Percentiles rank a stretch among this genome's conserved stretches.
Conservation (phyloP, 2,329 filamentous ascomycete species). For the Berkeleyomyces basicola region DNA sequence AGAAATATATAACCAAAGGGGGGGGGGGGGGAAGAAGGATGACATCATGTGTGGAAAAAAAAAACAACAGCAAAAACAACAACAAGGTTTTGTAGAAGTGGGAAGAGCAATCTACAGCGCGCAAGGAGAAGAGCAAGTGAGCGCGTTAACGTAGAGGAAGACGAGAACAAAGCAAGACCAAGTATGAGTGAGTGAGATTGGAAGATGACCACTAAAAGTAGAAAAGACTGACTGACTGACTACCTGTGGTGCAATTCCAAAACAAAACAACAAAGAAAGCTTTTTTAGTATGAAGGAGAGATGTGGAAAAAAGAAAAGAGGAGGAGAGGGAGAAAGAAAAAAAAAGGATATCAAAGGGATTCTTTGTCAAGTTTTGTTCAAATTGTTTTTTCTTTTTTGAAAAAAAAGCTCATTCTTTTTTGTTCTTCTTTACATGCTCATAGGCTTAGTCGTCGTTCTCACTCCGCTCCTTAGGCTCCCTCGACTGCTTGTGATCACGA, state of each 20-base stretch:
- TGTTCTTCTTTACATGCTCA: not conserved
- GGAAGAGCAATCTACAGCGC: no score
- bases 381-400: not conserved
- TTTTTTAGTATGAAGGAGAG: not conserved
- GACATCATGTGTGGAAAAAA: not conserved
- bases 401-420: constrained; percentile 1
- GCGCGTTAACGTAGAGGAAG: not conserved
- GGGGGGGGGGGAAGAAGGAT: not conserved
- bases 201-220: no score
- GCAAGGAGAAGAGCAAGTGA: no score
- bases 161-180: not conserved
- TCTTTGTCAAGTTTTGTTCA: constrained; percentile 5
- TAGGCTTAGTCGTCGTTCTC: constrained; percentile 38
- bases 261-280: not conserved
- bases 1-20: not conserved
- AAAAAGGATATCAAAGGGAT: not conserved
- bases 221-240: no score
- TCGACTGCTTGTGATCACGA: constrained; percentile 19
- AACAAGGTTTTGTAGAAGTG: no score
- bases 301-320: not conserved
- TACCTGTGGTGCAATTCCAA: no score
- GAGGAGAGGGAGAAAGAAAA: not conserved
- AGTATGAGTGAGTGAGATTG: not conserved
- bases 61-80: not conserved
- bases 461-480: constrained; percentile 32